Conservation (phyloP, 2,329 filamentous ascomycete genomes). For the Fusarium agapanthi region DNA sequence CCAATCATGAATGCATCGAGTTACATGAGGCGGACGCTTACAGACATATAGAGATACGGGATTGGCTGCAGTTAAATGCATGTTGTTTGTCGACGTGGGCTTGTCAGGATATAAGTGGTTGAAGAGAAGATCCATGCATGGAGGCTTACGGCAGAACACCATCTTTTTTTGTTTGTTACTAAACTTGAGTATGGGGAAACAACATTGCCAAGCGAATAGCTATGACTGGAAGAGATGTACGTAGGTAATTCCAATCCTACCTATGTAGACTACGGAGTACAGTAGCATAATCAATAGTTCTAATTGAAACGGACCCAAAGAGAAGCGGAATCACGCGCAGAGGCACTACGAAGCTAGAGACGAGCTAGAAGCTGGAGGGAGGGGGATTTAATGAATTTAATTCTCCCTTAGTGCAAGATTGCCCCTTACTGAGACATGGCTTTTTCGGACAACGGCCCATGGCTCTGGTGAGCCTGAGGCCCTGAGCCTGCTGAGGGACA, state of each 20-base stretch:
- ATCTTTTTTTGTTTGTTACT: not conserved
- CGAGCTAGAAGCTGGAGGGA: constrained; percentile 23
- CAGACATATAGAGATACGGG: constrained; percentile 11
- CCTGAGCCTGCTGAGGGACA: not conserved
- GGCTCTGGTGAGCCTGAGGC: not conserved
- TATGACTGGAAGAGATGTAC: not conserved
- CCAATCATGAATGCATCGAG: constrained; percentile 12
- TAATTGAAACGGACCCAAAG: not conserved
- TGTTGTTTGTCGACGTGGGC: not conserved
- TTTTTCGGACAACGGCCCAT: not conserved
- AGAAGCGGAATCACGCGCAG: constrained; percentile 27
- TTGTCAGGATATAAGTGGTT: constrained; percentile 25
- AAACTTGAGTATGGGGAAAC: not conserved
- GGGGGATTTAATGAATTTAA: not conserved
- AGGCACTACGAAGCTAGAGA: constrained; percentile 21
- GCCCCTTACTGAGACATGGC: constrained; percentile 23
- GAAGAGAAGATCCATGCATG: not conserved
- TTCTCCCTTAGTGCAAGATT: not conserved
- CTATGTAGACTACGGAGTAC: not conserved
- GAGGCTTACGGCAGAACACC: constrained; percentile 33
- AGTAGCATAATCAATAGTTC: constrained; percentile 17
- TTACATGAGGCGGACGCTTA: constrained; percentile 29
- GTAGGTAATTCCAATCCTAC: not conserved
- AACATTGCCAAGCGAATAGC: not conserved
- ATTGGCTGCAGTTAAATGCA: constrained; percentile 17